Evolutionary conservation across 1,284 basidiomycete species (phyloP).

Genomic region (Malassezia yamatoensis): DNA sequence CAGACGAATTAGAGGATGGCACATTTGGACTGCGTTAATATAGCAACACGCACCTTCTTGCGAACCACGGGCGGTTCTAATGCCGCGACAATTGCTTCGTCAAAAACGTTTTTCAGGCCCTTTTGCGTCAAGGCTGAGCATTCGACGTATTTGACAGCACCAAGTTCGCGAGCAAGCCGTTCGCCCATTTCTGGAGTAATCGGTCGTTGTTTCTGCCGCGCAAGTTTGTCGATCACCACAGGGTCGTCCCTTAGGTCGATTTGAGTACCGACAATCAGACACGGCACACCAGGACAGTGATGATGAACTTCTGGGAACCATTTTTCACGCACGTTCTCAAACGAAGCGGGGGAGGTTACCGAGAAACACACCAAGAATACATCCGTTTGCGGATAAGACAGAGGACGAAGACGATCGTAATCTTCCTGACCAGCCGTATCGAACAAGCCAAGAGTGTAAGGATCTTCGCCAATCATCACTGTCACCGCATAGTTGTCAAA

Average conservation of each 20-base stretch:
- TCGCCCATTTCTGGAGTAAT: slow-evolving; percentile 81
- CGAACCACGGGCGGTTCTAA: slow-evolving; percentile 85
- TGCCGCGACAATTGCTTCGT: slow-evolving; percentile 98
- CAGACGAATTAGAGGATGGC: slow-evolving; percentile 60
- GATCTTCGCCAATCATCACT: slow-evolving; percentile 99
- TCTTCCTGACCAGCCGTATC: slow-evolving; percentile 99
- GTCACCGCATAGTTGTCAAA: slow-evolving; percentile 98
- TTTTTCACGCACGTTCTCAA: slow-evolving; percentile 99
- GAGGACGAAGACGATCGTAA: slow-evolving; percentile 93
- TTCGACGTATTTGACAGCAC: slow-evolving; percentile 97
- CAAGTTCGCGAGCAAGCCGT: slow-evolving; percentile 82
- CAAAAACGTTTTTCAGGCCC: slow-evolving; percentile 98
- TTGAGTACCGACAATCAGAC: slow-evolving; percentile 97
- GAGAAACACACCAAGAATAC: slow-evolving; percentile 99
- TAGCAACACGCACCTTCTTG: slow-evolving; percentile 54
- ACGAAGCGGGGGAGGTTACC: slow-evolving; percentile 94
- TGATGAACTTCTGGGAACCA: slow-evolving; percentile 99
- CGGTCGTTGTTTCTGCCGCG: slow-evolving; percentile 88
- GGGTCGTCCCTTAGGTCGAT: slow-evolving; percentile 90
- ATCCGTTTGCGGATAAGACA: slow-evolving; percentile 99
- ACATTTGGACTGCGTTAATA: slow-evolving; percentile 56
- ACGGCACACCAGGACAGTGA: slow-evolving; percentile 98
- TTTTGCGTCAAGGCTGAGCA: slow-evolving; percentile 98
- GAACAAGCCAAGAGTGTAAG: slow-evolving; percentile 94
- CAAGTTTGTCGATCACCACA: slow-evolving; percentile 85